Evolutionary conservation across 2,329 filamentous ascomycete genomes (phyloP).

Genomic region (Aspergillus ustus): DNA sequence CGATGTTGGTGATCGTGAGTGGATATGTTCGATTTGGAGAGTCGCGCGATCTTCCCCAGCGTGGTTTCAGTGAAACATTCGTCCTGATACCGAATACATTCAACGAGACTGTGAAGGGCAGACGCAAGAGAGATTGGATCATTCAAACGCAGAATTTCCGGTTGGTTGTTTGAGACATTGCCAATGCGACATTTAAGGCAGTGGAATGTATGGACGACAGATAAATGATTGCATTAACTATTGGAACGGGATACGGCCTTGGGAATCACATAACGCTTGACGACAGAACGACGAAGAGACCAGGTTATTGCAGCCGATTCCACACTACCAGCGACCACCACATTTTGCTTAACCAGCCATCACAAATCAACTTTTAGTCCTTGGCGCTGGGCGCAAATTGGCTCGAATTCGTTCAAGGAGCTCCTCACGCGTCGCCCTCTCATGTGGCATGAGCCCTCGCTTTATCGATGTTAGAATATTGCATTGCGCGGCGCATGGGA

Average conservation of each 20-base stretch:
- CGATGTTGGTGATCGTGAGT: conserved; percentile 73
- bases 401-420: conserved; percentile 71
- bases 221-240: conserved; percentile 1
- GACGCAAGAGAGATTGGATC: conserved; percentile 64
- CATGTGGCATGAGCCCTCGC: conserved; percentile 67
- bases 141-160: conserved; percentile 76
- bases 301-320: neutral
- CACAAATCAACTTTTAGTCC: conserved; percentile 15
- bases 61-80: conserved; percentile 79
- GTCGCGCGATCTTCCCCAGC: conserved; percentile 63
- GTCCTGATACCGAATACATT: conserved; percentile 73
- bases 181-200: neutral
- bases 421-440: conserved; percentile 64
- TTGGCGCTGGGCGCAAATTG: conserved; percentile 61
- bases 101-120: conserved; percentile 59
- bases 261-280: conserved; percentile 13
- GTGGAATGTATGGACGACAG: neutral
- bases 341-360: neutral
- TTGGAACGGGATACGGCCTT: neutral
- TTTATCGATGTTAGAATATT: conserved; percentile 37
- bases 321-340: neutral
- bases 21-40: conserved; percentile 73
- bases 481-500: neutral
- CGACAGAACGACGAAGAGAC: conserved; percentile 4
- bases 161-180: conserved; percentile 48